These are phyloP conservation scores for Basidioascus undulatus DNA, from an alignment of 768 basidiomycete genomes.

Conservation along the genomic window DNA sequence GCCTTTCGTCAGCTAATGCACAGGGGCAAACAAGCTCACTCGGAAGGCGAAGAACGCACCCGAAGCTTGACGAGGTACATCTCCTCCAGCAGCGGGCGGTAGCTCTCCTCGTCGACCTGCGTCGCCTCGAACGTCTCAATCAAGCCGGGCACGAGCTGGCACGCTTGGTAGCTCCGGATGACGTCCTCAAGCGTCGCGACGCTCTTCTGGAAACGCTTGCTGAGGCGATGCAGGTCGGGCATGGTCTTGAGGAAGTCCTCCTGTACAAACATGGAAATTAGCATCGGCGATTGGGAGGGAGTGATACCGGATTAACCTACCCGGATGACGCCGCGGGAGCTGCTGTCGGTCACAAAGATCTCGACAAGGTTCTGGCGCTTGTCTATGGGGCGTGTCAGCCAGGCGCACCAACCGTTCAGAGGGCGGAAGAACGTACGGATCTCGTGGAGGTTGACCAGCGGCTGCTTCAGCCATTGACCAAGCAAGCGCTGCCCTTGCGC, in stretches of 20 bases:
- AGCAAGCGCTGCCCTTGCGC: constrained; percentile 73
- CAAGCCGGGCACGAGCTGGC: constrained; percentile 54
- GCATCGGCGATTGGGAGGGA: not conserved
- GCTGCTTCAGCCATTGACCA: constrained; percentile 86
- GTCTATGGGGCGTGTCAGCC: constrained; percentile 22
- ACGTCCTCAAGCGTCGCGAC: constrained; percentile 78
- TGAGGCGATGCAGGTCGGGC: constrained; percentile 80
- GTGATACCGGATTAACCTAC: no score
- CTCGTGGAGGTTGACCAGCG: constrained; percentile 75
- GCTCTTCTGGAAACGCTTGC: constrained; percentile 70
- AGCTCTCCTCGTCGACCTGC: constrained; percentile 18
- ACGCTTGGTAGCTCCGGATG: constrained; percentile 82
- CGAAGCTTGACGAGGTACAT: constrained; percentile 25
- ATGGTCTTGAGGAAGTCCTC: constrained; percentile 69
- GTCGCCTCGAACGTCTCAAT: constrained; percentile 35
- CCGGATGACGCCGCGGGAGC: constrained; percentile 37
- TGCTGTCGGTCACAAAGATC: constrained; percentile 45
- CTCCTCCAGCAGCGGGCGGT: constrained; percentile 32
- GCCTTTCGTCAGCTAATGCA: not conserved
- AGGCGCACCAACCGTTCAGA: not conserved
- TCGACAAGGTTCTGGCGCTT: constrained; percentile 75
- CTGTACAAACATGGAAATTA: constrained; percentile 20
- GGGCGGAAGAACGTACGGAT: constrained; percentile 35
- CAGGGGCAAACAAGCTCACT: not conserved
- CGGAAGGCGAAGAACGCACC: not conserved